A percentile compares a stretch with the other conserved stretches of the same genome.
phyloP scores from a whole-genome alignment of 176 grass and related monocot species.

The Ensete glaucum region DNA sequence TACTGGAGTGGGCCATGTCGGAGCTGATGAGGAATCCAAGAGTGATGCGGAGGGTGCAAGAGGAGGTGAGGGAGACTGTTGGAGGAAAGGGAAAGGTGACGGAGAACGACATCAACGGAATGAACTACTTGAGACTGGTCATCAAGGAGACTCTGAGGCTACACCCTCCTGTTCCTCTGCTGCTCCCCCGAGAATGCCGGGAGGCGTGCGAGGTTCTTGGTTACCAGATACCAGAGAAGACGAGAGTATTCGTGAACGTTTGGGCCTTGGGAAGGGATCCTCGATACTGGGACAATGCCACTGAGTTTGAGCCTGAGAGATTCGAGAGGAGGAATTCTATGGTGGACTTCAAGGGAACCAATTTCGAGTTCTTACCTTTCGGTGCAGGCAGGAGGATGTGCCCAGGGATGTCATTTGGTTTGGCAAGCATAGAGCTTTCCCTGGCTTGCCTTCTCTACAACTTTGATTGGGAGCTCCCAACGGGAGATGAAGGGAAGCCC shows the following conservation, averaged over 20 bases:
- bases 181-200: neutral
- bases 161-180: neutral
- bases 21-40: conserved; percentile 23
- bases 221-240: neutral
- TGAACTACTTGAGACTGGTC: neutral
- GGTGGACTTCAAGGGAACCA: conserved; percentile 3
- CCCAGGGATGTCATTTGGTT: conserved; percentile 15
- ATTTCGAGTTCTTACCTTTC: conserved; percentile 33
- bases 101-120: neutral
- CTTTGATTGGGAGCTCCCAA: conserved; percentile 22
- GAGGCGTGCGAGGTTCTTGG: neutral
- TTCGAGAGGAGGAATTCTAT: neutral
- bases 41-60: conserved; percentile 8
- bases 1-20: conserved; percentile 25
- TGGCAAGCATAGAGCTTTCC: conserved; percentile 3
- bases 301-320: conserved; percentile 20
- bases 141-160: neutral
- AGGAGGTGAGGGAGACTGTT: neutral
- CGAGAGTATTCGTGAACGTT: neutral
- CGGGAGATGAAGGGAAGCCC: neutral
- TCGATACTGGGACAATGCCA: neutral
- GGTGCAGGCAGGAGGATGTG: conserved; percentile 22
- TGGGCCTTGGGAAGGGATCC: neutral
- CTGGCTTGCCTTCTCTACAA: conserved; percentile 16
- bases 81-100: neutral